Percentiles rank a stretch among this genome's conserved stretches.
phyloP scores from a whole-genome alignment of 2,329 filamentous ascomycete species.

The Blumeria graminis region DNA sequence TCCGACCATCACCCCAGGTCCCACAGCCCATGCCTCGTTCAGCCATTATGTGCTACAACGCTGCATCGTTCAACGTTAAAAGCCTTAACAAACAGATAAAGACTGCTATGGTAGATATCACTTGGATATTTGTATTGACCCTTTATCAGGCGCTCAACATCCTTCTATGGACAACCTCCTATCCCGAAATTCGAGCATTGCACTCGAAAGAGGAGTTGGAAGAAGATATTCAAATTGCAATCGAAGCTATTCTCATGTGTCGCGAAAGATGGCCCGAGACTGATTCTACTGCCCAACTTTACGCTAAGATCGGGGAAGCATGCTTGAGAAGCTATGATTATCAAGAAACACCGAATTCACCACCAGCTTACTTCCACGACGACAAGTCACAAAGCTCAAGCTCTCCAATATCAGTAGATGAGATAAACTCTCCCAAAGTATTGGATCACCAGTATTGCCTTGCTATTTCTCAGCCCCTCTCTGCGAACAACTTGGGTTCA shows the following conservation, averaged over 20 bases:
- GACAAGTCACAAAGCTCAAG: background rate
- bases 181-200: slow-evolving; percentile 51
- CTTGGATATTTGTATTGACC: slow-evolving; percentile 77
- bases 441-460: slow-evolving; percentile 19
- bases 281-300: slow-evolving; percentile 60
- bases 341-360: slow-evolving; percentile 23
- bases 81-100: slow-evolving; percentile 62
- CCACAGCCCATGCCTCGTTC: slow-evolving; percentile 61
- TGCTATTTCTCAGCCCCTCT: slow-evolving; percentile 17
- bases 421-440: slow-evolving; percentile 23
- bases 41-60: slow-evolving; percentile 61
- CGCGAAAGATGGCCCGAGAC: slow-evolving; percentile 84
- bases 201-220: slow-evolving; percentile 56
- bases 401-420: slow-evolving; percentile 17
- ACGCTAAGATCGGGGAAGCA: slow-evolving; percentile 61
- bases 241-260: slow-evolving; percentile 58
- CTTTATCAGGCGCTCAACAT: slow-evolving; percentile 86
- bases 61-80: slow-evolving; percentile 57
- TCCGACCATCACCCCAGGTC: slow-evolving; percentile 77
- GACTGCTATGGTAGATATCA: slow-evolving; percentile 54
- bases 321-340: slow-evolving; percentile 72
- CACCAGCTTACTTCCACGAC: slow-evolving; percentile 17
- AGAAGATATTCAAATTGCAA: slow-evolving; percentile 43
- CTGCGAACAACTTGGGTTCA: slow-evolving; percentile 16
- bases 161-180: slow-evolving; percentile 76